Conservation (phyloP, 768 basidiomycete species). For the Boletus sp. region DNA sequence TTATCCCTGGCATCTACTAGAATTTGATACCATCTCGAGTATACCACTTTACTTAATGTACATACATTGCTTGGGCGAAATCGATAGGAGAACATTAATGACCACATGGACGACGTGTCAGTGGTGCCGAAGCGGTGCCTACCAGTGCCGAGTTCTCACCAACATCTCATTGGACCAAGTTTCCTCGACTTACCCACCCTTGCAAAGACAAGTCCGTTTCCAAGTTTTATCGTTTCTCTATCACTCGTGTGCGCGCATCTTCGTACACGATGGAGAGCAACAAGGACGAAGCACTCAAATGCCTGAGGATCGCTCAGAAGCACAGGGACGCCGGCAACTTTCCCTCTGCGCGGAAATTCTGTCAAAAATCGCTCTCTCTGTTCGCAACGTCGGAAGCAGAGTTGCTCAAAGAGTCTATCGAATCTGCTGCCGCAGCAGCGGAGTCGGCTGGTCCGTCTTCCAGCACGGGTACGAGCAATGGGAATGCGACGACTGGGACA, state of each 20-base stretch:
- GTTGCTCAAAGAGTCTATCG: slow-evolving; percentile 64
- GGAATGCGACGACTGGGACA: slow-evolving; percentile 37
- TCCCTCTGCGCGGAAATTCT: slow-evolving; percentile 82
- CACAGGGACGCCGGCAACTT: slow-evolving; percentile 72
- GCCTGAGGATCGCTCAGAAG: slow-evolving; percentile 74
- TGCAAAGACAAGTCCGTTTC: slow-evolving; percentile 2
- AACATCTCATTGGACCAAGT: slow-evolving; percentile 5
- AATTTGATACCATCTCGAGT: slow-evolving; percentile 12
- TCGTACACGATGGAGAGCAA: slow-evolving; percentile 70
- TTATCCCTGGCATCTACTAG: slow-evolving; percentile 85
- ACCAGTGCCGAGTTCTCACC: slow-evolving; percentile 26
- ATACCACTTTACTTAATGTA: slow-evolving; percentile 6
- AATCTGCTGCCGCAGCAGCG: slow-evolving; percentile 45
- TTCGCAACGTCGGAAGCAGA: slow-evolving; percentile 77
- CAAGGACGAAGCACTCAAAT: slow-evolving; percentile 85
- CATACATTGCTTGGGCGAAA: background rate
- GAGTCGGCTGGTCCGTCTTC: slow-evolving; percentile 42
- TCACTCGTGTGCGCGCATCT: slow-evolving; percentile 6
- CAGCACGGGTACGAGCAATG: slow-evolving; percentile 30
- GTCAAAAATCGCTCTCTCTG: slow-evolving; percentile 80
- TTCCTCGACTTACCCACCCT: background rate
- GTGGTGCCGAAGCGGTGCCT: slow-evolving; percentile 4
- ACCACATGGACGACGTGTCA: slow-evolving; percentile 10
- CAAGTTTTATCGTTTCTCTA: slow-evolving; percentile 6
- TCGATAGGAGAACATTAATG: background rate